These are phyloP conservation scores for Paecilomyces formosus DNA, from an alignment of 2,329 filamentous ascomycete genomes.

Conservation along the genomic window DNA sequence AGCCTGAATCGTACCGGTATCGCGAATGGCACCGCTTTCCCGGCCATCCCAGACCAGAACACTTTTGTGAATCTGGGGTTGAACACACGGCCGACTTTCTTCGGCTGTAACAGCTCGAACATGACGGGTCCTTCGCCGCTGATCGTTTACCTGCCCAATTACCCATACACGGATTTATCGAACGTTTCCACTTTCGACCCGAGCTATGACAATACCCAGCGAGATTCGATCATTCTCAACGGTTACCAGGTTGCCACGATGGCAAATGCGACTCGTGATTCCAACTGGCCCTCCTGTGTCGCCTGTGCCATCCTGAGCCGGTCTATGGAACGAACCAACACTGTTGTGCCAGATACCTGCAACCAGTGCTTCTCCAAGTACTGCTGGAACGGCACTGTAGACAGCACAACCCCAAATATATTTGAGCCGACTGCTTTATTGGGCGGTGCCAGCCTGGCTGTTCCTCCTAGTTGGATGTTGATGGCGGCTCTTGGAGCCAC, in stretches of 20 bases:
- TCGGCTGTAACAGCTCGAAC: constrained; percentile 65
- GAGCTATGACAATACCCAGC: constrained; percentile 55
- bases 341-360: constrained; percentile 64
- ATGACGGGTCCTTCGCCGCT: constrained; percentile 54
- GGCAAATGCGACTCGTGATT: constrained; percentile 69
- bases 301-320: constrained; percentile 79
- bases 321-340: constrained; percentile 64
- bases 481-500: neutral
- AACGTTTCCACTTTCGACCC: constrained; percentile 75
- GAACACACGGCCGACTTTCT: constrained; percentile 70
- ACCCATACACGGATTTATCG: constrained; percentile 66
- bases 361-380: constrained; percentile 68
- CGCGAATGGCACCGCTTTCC: constrained; percentile 63
- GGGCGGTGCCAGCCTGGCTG: neutral
- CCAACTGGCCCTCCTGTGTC: constrained; percentile 73
- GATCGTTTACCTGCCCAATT: constrained; percentile 81
- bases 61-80: constrained; percentile 72
- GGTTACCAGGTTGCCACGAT: constrained; percentile 77
- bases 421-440: constrained; percentile 34
- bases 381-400: constrained; percentile 82
- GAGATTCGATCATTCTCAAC: constrained; percentile 77
- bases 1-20: constrained; percentile 48
- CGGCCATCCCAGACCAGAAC: constrained; percentile 63
- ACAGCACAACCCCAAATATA: constrained; percentile 26
- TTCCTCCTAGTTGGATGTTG: neutral